Evolutionary conservation across 108 stramenopile species (phyloP), one percentile per base, ranked within the genome.

Genomic region (Pseudonitzschia pungens): DNA sequence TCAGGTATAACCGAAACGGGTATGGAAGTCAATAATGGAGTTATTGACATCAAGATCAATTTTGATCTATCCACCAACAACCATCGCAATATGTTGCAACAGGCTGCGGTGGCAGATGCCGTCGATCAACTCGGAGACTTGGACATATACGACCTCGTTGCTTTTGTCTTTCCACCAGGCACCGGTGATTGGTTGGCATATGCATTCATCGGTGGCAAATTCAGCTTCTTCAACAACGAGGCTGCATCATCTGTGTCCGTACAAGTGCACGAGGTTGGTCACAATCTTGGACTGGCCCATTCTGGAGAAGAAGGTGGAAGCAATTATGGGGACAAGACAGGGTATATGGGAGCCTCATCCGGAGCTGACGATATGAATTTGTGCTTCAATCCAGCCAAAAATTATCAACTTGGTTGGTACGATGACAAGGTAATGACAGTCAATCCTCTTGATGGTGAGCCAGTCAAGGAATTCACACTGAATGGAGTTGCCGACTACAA

Each of bases 91-190:
- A 1, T 16, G 1, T 3, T 51, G 50, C 20, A 51, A 16, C 50
- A 51, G n/a, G 50, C 3, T 2, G 3, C 50, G 7, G 10, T 51
- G 50, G 1, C 50, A 2, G 6, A 16, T 8, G 50, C 50, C 50
- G 2, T 2, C 1, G 9, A 51, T 1, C 3, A 3, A 51, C 50
- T 51, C 20, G 50, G 50, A n/a, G 50, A 51, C 2, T n/a, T 51
- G 20, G n/a, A 51, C 3, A n/a, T 1, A 3, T 51, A n/a, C 50
- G 50, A 51, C 10, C n/a, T 51, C 20, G 82, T 83, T 62, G 77
- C 80, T 73, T 62, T 81, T 29, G 81, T 81, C 55, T 24, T 87
- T 16, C 86, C 86, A 24, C 74, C 72, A 26, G 86, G 86, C 0
- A 79, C 65, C 65, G 36, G 36, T 36, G 60, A 51, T 60, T 56